Evolutionary conservation across 768 basidiomycete species (phyloP), one percentile per base, ranked within the genome.

Genomic region (Tulasnella sp.): DNA sequence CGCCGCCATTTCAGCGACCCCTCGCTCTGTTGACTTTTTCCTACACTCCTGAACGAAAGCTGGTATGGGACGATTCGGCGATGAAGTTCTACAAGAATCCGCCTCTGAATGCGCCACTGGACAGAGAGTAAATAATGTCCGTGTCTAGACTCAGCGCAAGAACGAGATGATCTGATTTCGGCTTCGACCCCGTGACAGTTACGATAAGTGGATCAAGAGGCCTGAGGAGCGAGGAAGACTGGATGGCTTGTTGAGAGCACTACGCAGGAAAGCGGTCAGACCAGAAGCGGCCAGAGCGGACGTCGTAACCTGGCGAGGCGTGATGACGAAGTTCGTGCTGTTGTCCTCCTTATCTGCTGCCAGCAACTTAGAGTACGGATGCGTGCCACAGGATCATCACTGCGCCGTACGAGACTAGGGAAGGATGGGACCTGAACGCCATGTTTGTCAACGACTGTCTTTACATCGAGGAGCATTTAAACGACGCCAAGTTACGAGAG

Each of bases 371-470:
- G 18, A 22, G 31, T 28, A 22, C n/a, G 88, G 89, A 77, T 37
- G 11, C 48, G 11, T 8, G 3, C n/a, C 37, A 22, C 86, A 95
- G 94, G 85, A 92, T 97, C 83, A 85, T 96, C 85, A 92, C 90
- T 76, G 91, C 94, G 5, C 93, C 94, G 22, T 96, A 96, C 84
- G 95, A 96, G 87, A 91, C 92, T 28, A 87, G 91, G 64, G 95
- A 96, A 37, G 88, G 88, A 0, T 96, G 92, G 91, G 92, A 93
- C 60, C 85, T 97, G 84, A 96, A 97, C 83, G 91, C 93, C 37
- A 97, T 97, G 96, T 86, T 84, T 44, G 85, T 93, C 0, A 87
- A 91, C 76, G 93, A 90, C 18, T 92, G 91, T 2, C 82, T 95
- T 31, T 95, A 94, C 83, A 87, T 94, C 41, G 93, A 94, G 84